Evolutionary conservation across 2,329 filamentous ascomycete species (phyloP), one percentile per base, ranked within the genome.

Genomic region (Talaromyces amestolkiae): DNA sequence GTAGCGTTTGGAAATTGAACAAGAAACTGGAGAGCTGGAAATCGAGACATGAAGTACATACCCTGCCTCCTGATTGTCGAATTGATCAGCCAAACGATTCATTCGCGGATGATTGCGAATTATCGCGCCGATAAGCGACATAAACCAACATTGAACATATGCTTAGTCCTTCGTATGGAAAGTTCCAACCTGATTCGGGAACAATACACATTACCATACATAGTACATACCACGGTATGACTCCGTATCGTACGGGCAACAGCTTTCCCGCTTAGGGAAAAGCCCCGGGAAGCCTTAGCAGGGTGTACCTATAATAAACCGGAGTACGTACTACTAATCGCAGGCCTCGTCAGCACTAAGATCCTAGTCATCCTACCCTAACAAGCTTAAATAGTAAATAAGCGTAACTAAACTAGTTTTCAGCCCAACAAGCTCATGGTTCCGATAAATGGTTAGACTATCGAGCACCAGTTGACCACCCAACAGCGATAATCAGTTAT

Each of bases 241-340:
- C 8, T 33, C 10, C 5, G 49, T 53, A 31, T 51, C 47, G 47
- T 51, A 53, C 8, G 27, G 49, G 24, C 15, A n/a, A 33, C 31
- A 53, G 45, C 35, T 41, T 62, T 62, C 59, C 60, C 24, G 35
- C 19, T 62, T 62, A 37, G 60, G 60, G 35, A 62, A 62, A 54
- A 54, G 60, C 60, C 35, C 60, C 47, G 59, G 10, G 11, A 47
- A 41, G n/a, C 58, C 22, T 45, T 19, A 9, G n/a, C 33, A 22
- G 13, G 39, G 15, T 6, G 15, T 6, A 3, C 13, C 31, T 39
- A 31, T 54, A 33, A 33, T 33, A 53, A 33, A 51, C 17, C 47
- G 49, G 24, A 15, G 47, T 51, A 47, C 49, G 45, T 49, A 49
- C 22, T 17, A 27, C 51, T 24, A 33, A 24, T 24, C 19, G 19